Evolutionary conservation across 345 rosid species (phyloP).

Genomic region (Mallotus nudiflorus): DNA sequence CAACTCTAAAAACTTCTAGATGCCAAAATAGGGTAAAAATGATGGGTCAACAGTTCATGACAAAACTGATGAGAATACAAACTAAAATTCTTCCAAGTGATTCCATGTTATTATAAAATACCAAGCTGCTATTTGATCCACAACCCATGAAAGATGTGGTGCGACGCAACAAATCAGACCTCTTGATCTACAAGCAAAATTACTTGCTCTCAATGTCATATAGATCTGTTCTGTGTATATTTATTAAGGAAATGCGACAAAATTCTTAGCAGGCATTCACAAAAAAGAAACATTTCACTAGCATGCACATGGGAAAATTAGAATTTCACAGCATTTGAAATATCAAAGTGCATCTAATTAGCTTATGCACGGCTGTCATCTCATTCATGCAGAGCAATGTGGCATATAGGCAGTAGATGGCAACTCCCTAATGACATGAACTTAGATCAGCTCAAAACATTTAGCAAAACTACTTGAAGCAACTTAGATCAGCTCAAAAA

Average conservation of each 20-base stretch:
- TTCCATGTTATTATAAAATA: not conserved
- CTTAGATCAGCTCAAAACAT: no score
- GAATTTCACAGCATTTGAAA: not conserved
- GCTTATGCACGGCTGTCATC: not conserved
- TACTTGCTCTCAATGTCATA: conserved; percentile 17
- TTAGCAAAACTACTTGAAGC: no score
- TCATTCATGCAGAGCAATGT: no score
- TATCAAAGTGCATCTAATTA: conserved; percentile 1
- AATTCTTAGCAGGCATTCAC: not conserved
- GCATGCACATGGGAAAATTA: not conserved
- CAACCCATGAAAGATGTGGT: not conserved
- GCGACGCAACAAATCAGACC: not conserved
- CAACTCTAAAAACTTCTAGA: not conserved
- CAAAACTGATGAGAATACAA: not conserved
- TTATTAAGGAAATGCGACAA: conserved; percentile 35
- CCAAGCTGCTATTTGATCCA: not conserved
- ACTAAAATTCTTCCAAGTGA: not conserved
- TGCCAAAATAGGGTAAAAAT: not conserved
- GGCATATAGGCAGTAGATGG: no score
- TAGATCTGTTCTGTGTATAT: conserved; percentile 19
- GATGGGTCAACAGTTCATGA: not conserved
- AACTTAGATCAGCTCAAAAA: no score
- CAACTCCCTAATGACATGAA: no score
- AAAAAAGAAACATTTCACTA: not conserved
- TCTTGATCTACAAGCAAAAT: not conserved